A percentile compares a stretch with the other conserved stretches of the same genome.
Conservation (phyloP, 208 protist genomes). For the Porcisia deanei region DNA sequence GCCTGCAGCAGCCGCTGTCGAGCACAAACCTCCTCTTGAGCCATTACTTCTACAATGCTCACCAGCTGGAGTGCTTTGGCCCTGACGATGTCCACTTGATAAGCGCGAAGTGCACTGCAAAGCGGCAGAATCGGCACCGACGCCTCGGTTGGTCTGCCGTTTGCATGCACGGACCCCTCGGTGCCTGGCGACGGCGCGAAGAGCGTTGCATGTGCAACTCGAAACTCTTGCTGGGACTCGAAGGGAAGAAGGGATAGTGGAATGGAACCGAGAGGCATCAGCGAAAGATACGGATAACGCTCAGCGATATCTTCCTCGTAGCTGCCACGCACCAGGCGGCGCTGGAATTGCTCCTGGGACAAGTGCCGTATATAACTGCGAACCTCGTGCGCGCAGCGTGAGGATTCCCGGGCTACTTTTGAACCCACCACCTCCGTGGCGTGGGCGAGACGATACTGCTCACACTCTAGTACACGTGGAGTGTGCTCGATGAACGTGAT, state of each 20-base stretch:
- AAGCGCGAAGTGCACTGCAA: not conserved
- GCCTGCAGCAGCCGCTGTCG: slow-evolving; percentile 6
- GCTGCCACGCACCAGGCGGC: slow-evolving; percentile 13
- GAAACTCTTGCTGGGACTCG: slow-evolving; percentile 24
- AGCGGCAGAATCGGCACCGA: not conserved
- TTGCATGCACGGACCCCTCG: not conserved
- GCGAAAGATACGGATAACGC: slow-evolving; percentile 28
- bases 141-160: not conserved
- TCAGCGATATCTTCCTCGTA: slow-evolving; percentile 22
- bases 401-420: slow-evolving; percentile 7
- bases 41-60: slow-evolving; percentile 12
- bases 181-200: not conserved
- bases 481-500: slow-evolving; percentile 14
- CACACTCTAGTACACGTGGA: slow-evolving; percentile 31
- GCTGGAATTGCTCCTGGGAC: slow-evolving; percentile 19
- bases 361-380: slow-evolving; percentile 15
- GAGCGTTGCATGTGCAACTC: slow-evolving; percentile 2
- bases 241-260: slow-evolving; percentile 18
- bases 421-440: not conserved
- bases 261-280: slow-evolving; percentile 10
- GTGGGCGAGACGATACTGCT: slow-evolving; percentile 13
- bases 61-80: slow-evolving; percentile 1
- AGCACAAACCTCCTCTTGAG: slow-evolving; percentile 8
- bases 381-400: slow-evolving; percentile 19
- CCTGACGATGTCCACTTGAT: not conserved